Conservation (phyloP, 441 rosid species). For the Mallotus repandus region DNA sequence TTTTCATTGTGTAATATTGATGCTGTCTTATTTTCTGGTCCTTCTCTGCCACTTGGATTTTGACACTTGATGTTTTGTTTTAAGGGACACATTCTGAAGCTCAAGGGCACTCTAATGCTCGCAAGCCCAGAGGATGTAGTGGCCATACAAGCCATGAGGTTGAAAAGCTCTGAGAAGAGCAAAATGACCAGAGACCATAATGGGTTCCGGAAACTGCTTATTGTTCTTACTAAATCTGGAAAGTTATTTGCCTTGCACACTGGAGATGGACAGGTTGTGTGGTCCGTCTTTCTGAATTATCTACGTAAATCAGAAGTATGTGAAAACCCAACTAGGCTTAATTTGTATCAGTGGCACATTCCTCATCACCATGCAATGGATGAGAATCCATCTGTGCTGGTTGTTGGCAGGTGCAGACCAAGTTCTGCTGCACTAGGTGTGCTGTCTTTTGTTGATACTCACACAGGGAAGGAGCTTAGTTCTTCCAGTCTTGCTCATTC, state of each 20-base stretch:
- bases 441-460: slow-evolving; percentile 83
- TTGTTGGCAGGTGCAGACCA: slow-evolving; percentile 75
- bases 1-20: slow-evolving; percentile 10
- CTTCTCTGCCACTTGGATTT: slow-evolving; percentile 7
- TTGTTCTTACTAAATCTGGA: slow-evolving; percentile 84
- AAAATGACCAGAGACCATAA: slow-evolving; percentile 98
- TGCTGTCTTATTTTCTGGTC: slow-evolving; percentile 12
- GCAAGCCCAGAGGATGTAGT: slow-evolving; percentile 94
- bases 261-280: slow-evolving; percentile 93
- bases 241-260: slow-evolving; percentile 93
- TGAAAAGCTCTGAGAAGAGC: slow-evolving; percentile 90
- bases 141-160: slow-evolving; percentile 79
- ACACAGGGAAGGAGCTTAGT: slow-evolving; percentile 75
- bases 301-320: slow-evolving; percentile 64
- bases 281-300: slow-evolving; percentile 74
- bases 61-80: slow-evolving; percentile 27
- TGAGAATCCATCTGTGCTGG: slow-evolving; percentile 88
- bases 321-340: slow-evolving; percentile 55
- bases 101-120: slow-evolving; percentile 93
- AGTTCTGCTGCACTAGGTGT: slow-evolving; percentile 62
- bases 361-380: slow-evolving; percentile 99
- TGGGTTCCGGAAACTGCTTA: slow-evolving; percentile 90
- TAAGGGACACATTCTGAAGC: slow-evolving; percentile 91
- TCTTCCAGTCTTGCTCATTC: slow-evolving; percentile 65
- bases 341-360: slow-evolving; percentile 85